Base-by-base conservation (phyloP, 2,329 filamentous ascomycete genomes). In the Penicillium sp. region DNA sequence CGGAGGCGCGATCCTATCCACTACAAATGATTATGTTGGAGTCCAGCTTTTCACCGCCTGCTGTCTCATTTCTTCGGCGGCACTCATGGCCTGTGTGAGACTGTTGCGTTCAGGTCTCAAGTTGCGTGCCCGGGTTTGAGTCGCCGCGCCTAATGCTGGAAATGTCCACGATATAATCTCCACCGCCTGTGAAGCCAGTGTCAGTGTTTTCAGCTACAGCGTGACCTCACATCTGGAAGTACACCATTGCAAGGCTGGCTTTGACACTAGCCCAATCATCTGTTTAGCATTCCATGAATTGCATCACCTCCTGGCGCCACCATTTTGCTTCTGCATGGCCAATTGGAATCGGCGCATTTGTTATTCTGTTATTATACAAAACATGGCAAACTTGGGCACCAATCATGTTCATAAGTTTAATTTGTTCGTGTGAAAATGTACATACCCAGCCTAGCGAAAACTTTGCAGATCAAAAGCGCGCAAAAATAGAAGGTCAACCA, bases 1-100 rank as follows among this genome's bases (percentile, higher is more conserved):
- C 46, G 76, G 76, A 2, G 80, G 80, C 14, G 76, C 76, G 12
- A 80, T 83, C 28, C 53, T 80, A 49, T 69, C 71, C 42, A 57
- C 63, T 4, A 73, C 72, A 12, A 70, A 75, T 9, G 47, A 61
- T 6, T 75, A 70, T 47, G 57, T 74, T 2, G 73, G 73, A 9
- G 66, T 73, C 8, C 72, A 74, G 57, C 58, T 72, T 4, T 74
- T 74, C 42, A 71, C 70, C 3, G 70, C 65, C 19, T 67, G 63
- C 38, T 68, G 62, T 50, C 60, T 71, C 18, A 53, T 62, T 11
- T 43, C 52, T 2, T 63, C 66, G 11, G 57, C 62, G 8, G 46
- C 40, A 11, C 54, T 69, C 12, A 63, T 70, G 41, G 48, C 46
- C 10, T 43, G 49, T 10, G 46, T 72, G 45, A 58, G 71, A 36